Percentiles rank a stretch among this genome's conserved stretches.
These are phyloP conservation scores for Debaryomyces robertsiae DNA, from an alignment of 1,139 yeast genomes.

Conservation along the genomic window DNA sequence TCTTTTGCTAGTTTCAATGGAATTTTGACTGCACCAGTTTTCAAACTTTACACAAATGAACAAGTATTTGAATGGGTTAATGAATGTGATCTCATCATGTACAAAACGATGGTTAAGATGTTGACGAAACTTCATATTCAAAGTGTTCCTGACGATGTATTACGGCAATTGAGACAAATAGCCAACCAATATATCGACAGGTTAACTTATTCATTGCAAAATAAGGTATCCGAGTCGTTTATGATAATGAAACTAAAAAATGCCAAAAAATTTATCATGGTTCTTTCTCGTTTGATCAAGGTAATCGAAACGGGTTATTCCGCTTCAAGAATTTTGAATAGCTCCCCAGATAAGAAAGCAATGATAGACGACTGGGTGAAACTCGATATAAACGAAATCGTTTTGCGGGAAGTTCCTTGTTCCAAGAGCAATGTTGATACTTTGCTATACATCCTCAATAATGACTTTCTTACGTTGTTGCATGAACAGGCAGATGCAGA, in stretches of 20 bases:
- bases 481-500: constrained; percentile 9
- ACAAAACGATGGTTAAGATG: constrained; percentile 62
- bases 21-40: constrained; percentile 66
- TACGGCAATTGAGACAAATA: constrained; percentile 50
- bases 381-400: constrained; percentile 53
- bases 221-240: constrained; percentile 54
- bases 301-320: constrained; percentile 63
- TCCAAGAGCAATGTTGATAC: constrained; percentile 29
- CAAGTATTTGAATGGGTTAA: constrained; percentile 61
- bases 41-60: constrained; percentile 57
- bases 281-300: constrained; percentile 59
- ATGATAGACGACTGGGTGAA: constrained; percentile 66
- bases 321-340: constrained; percentile 53
- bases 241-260: constrained; percentile 53
- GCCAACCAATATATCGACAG: constrained; percentile 44
- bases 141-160: constrained; percentile 56
- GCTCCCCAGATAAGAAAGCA: constrained; percentile 45
- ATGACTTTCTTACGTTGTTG: constrained; percentile 26
- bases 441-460: constrained; percentile 43
- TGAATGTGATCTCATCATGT: constrained; percentile 65
- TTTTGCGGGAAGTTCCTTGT: constrained; percentile 61
- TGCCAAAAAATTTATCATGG: constrained; percentile 58
- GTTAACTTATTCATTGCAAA: constrained; percentile 36
- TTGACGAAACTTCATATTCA: constrained; percentile 69
- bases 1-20: constrained; percentile 58